Evolutionary conservation across 169 alveolate species (phyloP), one percentile per base, ranked within the genome.

Genomic region (Plasmodium coatneyi): DNA sequence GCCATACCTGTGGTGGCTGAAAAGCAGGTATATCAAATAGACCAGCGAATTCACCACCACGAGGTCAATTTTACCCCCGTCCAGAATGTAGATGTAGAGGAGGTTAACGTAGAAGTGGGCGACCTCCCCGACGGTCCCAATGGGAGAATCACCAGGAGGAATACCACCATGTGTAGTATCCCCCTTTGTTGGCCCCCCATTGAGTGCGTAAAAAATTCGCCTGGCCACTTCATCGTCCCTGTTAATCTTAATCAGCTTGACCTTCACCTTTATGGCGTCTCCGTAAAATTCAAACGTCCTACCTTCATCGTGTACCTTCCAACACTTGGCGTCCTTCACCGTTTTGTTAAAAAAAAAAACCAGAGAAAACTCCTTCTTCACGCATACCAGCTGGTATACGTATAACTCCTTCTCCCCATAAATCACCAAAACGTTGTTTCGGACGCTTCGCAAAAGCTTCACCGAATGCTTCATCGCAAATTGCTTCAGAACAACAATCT

Each of bases 1-100:
- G 22, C 76, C 54, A 19, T 87, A 87, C 34, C 56, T 54, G 32
- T 87, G 80, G 34, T 79, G 49, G 71, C 22, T 28, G 32, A 87
- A 87, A 32, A 87, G 72, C 71, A 87, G 49, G 52, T 87, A 87
- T 4, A 87, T 87, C 66, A 79, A 60, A 41, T 87, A 87, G 7
- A 34, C 70, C 71, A 56, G 32, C 2, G 93, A 87, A 16, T 87
- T 87, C 52, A 87, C 46, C 28, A 87, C 89, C 10, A 87, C 56
- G 0, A 87, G 80, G 41, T 87, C 93, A 5, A 87, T 60, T 16
- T 72, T 70, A 1, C 19, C 46, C 2, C 81, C 81, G 30, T 87
- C 71, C 49, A 78, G 41, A 36, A 87, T 34, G 22, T 87, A 87
- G 5, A 87, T 36, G 72, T 87, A 87, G 3, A 87, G 30, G 14